Conservation (phyloP, 129 eudicot genomes). For the Erigeron canadensis region DNA sequence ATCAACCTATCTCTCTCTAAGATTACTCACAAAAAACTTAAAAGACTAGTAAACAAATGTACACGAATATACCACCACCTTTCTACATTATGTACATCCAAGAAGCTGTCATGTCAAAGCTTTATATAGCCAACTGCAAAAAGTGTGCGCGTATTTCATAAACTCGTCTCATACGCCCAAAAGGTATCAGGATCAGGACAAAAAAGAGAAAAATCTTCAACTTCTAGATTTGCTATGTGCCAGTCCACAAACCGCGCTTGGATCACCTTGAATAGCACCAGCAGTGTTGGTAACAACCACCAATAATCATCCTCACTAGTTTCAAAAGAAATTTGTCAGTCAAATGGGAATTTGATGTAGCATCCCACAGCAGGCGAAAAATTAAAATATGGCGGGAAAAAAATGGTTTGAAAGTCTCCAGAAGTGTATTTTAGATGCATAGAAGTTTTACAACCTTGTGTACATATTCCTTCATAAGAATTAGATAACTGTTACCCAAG, state of each 20-base stretch:
- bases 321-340: conserved; percentile 8
- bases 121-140: conserved; percentile 20
- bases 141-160: conserved; percentile 33
- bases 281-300: conserved; percentile 79
- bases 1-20: conserved; percentile 30
- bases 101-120: conserved; percentile 15
- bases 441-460: no score
- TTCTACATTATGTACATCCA: conserved; percentile 48
- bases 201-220: conserved; percentile 76
- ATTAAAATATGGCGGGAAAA: not conserved
- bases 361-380: not conserved
- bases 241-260: conserved; percentile 91
- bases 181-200: conserved; percentile 93
- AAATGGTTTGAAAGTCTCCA: not conserved
- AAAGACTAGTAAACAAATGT: conserved; percentile 25
- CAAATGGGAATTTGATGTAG: not conserved
- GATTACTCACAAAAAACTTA: conserved; percentile 27
- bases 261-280: conserved; percentile 64
- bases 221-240: conserved; percentile 86
- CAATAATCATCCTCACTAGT: conserved; percentile 80
- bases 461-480: no score
- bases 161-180: conserved; percentile 78
- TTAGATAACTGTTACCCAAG: no score
- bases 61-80: conserved; percentile 37
- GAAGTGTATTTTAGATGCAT: not conserved